Evolutionary conservation across 371 early-diverging fungal species (phyloP), one percentile per base, ranked within the genome.

Genomic region (Rhizopus arrhizus): DNA sequence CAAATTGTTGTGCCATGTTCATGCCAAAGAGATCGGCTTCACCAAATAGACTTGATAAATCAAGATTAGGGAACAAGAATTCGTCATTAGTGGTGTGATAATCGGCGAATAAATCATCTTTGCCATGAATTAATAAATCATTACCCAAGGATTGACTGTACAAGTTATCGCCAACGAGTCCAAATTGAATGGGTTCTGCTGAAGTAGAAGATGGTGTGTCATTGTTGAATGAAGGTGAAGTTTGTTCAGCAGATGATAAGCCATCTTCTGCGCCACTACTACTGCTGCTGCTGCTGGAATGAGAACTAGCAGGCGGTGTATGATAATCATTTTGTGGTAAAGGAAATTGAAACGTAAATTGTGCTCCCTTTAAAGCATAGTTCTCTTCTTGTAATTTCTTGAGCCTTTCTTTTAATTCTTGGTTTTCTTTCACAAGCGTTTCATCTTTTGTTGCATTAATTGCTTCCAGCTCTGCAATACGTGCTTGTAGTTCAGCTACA

Each of bases 401-500:
- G 11, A 79, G 51, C 57, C 64, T 59, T 29, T 70, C 61, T 43
- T 72, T 80, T 3, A 80, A 48, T 32, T 41, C 16, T 5, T 42
- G 28, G 16, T 77, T 80, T 43, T 80, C 81, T 62, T 71, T 43
- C 3, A 69, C 40, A 5, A 75, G 47, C 6, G 53, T 48, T 42
- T 69, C 64, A 53, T 71, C 57, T 59, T 68, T 65, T 31, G 56
- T 64, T 38, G 66, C 65, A 16, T 56, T 50, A 5, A 62, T 31
- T 40, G 81, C 84, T 40, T 84, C 81, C 12, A 91, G 75, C 35
- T 85, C 85, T 45, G 77, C 79, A 55, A 91, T 86, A 15, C 81
- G 75, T 41, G 76, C 82, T 56, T 90, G 87, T 9, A 91, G 68
- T 32, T 83, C 78, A 51, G 80, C 66, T 28, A 90, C 81, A 65